A percentile compares a stretch with the other conserved stretches of the same genome.
Conservation (phyloP, 352 stramenopile species). For the Bremia lactucae region DNA sequence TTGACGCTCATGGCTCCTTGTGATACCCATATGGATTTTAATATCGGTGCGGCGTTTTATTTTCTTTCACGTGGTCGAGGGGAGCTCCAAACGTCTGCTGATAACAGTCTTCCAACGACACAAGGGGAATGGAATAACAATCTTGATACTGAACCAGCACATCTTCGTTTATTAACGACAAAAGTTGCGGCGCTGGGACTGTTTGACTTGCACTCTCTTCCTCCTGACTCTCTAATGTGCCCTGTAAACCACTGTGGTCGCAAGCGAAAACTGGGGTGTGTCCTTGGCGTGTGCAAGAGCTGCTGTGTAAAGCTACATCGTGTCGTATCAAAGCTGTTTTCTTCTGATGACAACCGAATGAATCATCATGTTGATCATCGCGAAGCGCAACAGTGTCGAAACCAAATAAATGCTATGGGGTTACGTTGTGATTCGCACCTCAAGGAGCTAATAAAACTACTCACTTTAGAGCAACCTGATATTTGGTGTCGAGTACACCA, state of each 20-base stretch:
- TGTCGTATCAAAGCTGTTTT: conserved; percentile 14
- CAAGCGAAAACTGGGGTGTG: conserved; percentile 35
- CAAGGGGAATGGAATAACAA: conserved; percentile 35
- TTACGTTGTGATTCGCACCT: conserved; percentile 9
- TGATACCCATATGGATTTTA: conserved; percentile 95
- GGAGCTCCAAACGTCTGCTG: too few species aligned
- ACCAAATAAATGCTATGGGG: conserved; percentile 23
- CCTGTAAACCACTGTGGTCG: conserved; percentile 28
- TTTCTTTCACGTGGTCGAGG: conserved; percentile 82
- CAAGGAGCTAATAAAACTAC: conserved; percentile 11
- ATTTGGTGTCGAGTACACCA: conserved; percentile 28
- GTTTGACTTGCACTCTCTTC: conserved; percentile 14
- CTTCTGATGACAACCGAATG: background rate
- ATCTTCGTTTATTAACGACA: conserved; percentile 15
- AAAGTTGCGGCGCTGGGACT: conserved; percentile 22
- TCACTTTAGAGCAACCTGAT: background rate
- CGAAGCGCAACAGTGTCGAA: conserved; percentile 6
- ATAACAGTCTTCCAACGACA: too few species aligned
- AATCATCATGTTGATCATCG: background rate
- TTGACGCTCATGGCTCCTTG: conserved; percentile 75
- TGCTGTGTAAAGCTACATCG: conserved; percentile 43
- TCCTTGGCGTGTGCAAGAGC: conserved; percentile 31
- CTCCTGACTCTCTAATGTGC: too few species aligned
- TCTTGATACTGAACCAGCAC: conserved; percentile 12
- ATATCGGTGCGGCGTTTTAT: conserved; percentile 93